Conservation (phyloP, 306 rosid species). For the Corylus americana region DNA sequence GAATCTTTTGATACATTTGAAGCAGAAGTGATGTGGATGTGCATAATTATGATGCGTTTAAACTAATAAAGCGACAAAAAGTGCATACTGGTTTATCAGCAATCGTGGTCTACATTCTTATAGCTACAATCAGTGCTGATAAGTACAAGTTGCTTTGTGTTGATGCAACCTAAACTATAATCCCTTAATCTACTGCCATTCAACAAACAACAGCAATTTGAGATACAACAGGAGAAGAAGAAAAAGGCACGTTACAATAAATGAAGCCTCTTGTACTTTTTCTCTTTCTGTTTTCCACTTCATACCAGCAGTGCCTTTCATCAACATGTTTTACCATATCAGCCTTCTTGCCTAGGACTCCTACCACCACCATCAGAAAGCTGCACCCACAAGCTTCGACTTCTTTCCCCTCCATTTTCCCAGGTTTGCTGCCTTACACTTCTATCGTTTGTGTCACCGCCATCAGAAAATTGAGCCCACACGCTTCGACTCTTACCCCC, state of each 20-base stretch:
- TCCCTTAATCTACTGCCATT: neutral
- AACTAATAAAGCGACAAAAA: neutral
- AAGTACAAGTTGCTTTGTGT: neutral
- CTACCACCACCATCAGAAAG: conserved; percentile 71
- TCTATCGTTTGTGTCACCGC: conserved; percentile 81
- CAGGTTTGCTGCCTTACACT: conserved; percentile 84
- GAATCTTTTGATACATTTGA: no score
- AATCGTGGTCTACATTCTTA: neutral
- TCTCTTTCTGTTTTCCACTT: neutral
- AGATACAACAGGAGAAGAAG: neutral
- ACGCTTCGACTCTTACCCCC: conserved; percentile 76
- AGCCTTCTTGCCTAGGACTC: conserved; percentile 72
- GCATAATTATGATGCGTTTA: neutral
- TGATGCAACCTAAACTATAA: neutral
- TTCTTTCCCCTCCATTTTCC: conserved; percentile 75
- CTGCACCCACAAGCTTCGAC: conserved; percentile 71
- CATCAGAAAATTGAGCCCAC: conserved; percentile 96
- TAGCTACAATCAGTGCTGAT: neutral
- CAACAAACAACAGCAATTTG: neutral
- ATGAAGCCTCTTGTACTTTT: no score
- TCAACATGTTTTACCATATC: conserved; percentile 26
- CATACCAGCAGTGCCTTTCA: neutral
- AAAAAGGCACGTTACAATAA: neutral
- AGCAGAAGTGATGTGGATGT: neutral
- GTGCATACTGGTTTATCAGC: neutral